Evolutionary conservation across 768 basidiomycete genomes (phyloP), one percentile per base, ranked within the genome.

Genomic region (Nidularia pulvinata): DNA sequence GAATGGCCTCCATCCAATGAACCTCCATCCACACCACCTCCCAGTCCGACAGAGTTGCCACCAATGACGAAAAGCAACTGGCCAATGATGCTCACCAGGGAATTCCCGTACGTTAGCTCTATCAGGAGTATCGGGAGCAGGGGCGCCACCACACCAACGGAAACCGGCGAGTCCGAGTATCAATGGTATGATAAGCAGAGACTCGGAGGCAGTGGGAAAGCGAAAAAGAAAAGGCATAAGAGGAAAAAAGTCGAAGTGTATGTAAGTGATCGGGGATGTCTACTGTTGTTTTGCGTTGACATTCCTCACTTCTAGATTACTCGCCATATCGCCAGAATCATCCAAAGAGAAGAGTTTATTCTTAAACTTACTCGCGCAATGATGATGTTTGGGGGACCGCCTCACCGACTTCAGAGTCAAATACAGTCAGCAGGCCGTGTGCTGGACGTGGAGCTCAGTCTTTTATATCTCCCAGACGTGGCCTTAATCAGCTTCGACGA

Each of bases 311-410:
- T 37, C 34, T 46, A 91, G 89, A 91, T 91, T 55, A 91, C 89
- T 22, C 85, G 85, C 50, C 91, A 94, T 59, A 87, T 93, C 32
- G 91, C 91, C 1, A 86, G 88, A 53, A 87, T 93, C 53, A 79
- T 92, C 33, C 83, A 84, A 59, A 78, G 93, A 34, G 91, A 95
- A 63, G 88, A 89, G 53, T 95, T 95, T 70, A 79, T 95, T 48
- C 71, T 93, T 67, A 93, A 93, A 74, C 81, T 94, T 32, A 82
- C 88, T 5, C 82, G 90, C 49, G 85, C 90, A 7, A 85, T 95
- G 79, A 95, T 94, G 90, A 91, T 89, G 82, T 93, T 91, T 59
- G 92, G 91, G 7, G 87, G 86, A 5, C 90, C 91, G 16, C 82
- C 87, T 10, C 91, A 95, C 66, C 87, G 92, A 42, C 77, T 95